phyloP scores from a whole-genome alignment of 129 eudicot species.

The Sambucus nigra region DNA sequence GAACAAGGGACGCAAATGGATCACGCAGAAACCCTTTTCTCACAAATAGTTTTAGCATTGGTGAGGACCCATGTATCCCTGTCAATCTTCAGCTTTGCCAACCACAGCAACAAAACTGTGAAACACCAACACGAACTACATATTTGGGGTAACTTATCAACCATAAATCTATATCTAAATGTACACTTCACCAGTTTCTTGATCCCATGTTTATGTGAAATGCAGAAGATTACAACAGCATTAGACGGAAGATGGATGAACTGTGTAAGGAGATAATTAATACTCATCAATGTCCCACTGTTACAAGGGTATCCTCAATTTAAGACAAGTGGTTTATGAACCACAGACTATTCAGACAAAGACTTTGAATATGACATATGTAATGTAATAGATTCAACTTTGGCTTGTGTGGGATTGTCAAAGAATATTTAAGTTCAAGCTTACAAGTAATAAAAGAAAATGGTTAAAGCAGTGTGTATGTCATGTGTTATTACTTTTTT shows the following conservation, averaged over 20 bases:
- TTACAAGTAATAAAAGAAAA: conserved; percentile 21
- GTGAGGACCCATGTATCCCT: conserved; percentile 48
- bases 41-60: conserved; percentile 31
- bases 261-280: conserved; percentile 8
- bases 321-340: conserved; percentile 16
- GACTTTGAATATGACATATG: conserved; percentile 11
- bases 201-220: conserved; percentile 1
- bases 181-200: conserved; percentile 3
- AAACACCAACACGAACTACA: conserved; percentile 31
- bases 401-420: conserved; percentile 18
- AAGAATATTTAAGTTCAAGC: conserved; percentile 16
- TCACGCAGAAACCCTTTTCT: conserved; percentile 25
- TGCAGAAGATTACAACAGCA: conserved; percentile 40
- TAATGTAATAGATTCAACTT: conserved; percentile 21
- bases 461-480: conserved; percentile 20
- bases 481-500: conserved; percentile 12
- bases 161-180: conserved; percentile 2
- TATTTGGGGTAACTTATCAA: conserved; percentile 42
- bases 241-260: conserved; percentile 18
- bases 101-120: conserved; percentile 46
- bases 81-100: conserved; percentile 61
- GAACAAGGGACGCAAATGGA: conserved; percentile 35
- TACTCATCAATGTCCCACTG: conserved; percentile 9
- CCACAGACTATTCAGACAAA: conserved; percentile 16
- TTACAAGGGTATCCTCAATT: conserved; percentile 9